A percentile compares a stretch with the other conserved stretches of the same genome.
These are phyloP conservation scores for Casuarina cunninghamiana DNA, from an alignment of 306 rosid species.

Conservation along the genomic window DNA sequence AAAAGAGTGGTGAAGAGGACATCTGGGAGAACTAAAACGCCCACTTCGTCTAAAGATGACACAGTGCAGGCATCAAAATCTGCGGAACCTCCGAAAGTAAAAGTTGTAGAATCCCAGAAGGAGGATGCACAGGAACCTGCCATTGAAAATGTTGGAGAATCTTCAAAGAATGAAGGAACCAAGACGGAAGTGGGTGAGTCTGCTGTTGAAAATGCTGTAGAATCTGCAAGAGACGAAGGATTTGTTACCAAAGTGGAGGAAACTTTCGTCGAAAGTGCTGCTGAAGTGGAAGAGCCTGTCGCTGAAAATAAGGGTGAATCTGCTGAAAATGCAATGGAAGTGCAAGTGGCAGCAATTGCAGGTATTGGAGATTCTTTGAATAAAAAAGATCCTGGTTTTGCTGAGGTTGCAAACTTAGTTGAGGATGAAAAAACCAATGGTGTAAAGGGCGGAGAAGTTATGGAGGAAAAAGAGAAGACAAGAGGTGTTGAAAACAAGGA, in stretches of 20 bases:
- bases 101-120: slow-evolving; percentile 38
- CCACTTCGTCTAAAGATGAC: slow-evolving; percentile 16
- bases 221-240: slow-evolving; percentile 33
- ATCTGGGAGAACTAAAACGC: slow-evolving; percentile 32
- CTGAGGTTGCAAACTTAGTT: slow-evolving; percentile 31
- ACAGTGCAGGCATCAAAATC: slow-evolving; percentile 15
- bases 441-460: slow-evolving; percentile 32
- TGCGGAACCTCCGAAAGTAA: slow-evolving; percentile 34
- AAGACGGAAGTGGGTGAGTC: slow-evolving; percentile 23
- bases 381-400: slow-evolving; percentile 16
- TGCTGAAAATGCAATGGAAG: background rate
- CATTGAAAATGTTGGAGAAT: slow-evolving; percentile 28
- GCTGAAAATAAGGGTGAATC: background rate
- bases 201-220: slow-evolving; percentile 25
- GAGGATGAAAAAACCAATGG: slow-evolving; percentile 29
- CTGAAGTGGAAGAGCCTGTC: slow-evolving; percentile 17
- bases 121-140: slow-evolving; percentile 19
- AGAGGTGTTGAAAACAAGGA: slow-evolving; percentile 30
- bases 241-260: slow-evolving; percentile 37
- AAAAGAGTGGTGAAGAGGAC: slow-evolving; percentile 32
- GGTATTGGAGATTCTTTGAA: slow-evolving; percentile 32
- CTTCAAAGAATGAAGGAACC: slow-evolving; percentile 31
- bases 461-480: slow-evolving; percentile 33
- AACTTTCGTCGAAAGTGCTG: slow-evolving; percentile 29
- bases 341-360: slow-evolving; percentile 14